Base-by-base conservation (phyloP, 495 filamentous ascomycete species). In the Penicillium canescens region DNA sequence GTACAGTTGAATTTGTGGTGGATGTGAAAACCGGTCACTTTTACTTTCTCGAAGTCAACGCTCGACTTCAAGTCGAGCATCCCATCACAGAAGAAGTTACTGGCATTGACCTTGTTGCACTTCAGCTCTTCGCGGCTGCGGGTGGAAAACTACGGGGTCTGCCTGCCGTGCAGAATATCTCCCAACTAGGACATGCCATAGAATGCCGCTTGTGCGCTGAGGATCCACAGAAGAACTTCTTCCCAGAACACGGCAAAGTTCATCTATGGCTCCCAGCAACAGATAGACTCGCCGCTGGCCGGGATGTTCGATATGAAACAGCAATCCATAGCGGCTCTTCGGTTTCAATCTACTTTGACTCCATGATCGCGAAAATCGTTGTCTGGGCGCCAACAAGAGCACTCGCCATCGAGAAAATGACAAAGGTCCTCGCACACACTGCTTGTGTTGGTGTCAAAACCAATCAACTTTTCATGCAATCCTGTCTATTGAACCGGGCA, bases 31-130 rank as follows among this genome's bases (percentile, higher is more conserved):
- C 84, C 0, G 84, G 82, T 7, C 75, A 86, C 34, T 96, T 96
- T 70, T 97, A 88, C 74, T 97, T 97, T 68, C 92, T 96, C 83
- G 92, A 96, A 72, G 92, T 96, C 85, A 96, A 96, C 69, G 92
- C 92, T 0, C 81, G 92, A 33, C 74, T 96, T 21, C 92, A 96
- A 63, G 92, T 96, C 24, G 92, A 96, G 73, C 92, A 97, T 62
- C 90, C 91, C 5, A 90, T 96, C 26, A 96, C 88, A 1, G 92
- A 97, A 70, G 88, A 86, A 76, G 85, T 93, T 13, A 94, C 89
- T 2, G 91, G 90, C 8, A 82, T 90, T 41, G 92, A 97, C 69
- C 76, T 97, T 14, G 92, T 97, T 4, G 79, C 85, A 37, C 91
- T 91, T 85, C 90, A 95, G 71, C 82, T 96, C 47, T 82, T 88